Base-by-base conservation (phyloP, 148 eudicot genomes). In the Fagopyrum esculentum region DNA sequence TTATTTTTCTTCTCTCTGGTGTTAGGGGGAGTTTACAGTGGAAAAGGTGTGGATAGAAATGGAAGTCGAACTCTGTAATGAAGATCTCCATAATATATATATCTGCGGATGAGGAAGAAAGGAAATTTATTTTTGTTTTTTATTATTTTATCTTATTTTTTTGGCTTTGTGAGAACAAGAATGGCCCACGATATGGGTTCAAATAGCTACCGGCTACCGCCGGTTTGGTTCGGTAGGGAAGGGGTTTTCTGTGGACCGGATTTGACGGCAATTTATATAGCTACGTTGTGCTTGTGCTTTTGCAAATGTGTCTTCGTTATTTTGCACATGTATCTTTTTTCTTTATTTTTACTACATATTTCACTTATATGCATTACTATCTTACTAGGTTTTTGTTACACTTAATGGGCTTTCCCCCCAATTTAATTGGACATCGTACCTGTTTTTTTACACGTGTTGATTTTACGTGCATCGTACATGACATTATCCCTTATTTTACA, bases 151-250 rank as follows among this genome's bases (percentile, higher is more conserved):
- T 12, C 6, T 66, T 43, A 13, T 4, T 35, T 64, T 22, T 9
- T 1, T 5, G 26, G 16, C 16, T 40, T 74, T 68, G 81, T 78
- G 81, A 78, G 84, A 56, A 47, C 71, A 50, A 68, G 54, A 51
- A 59, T 69, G 76, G 64, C 80, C 80, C 82, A 75, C 76, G 72
- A 73, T 78, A 68, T 22, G 71, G 71, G 46, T 43, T 40, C 71
- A 66, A 43, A 13, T 15, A 40, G 17, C 7, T 35, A 66, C 46
- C 71, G 71, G 47, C 47, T 66, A 15, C 47, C 46, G 71, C 47
- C 71, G 47, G 71, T 66, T 66, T 66, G 71, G 71, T 66, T 66
- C 17, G 71, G 13, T 40, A 17, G 43, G 69, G 8, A 66, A 12
- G 71, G 45, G 2, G 16, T 66, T 66, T 66, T 66, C 47, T 66